Percentiles rank a stretch among this genome's conserved stretches.
Conservation (phyloP, 495 filamentous ascomycete species). For the Terfezia claveryi region DNA sequence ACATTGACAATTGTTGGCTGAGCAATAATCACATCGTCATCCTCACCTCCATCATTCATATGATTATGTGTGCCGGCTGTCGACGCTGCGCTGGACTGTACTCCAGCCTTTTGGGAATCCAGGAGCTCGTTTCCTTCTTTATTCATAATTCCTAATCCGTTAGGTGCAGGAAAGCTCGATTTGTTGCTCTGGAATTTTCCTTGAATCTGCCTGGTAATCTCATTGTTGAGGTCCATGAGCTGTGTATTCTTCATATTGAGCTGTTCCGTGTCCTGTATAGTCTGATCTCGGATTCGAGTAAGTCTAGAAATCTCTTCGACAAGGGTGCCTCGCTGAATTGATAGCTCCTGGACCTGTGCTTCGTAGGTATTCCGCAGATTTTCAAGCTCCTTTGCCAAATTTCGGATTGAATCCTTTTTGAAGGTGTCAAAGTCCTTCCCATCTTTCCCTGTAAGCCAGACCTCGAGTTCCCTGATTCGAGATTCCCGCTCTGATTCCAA, state of each 20-base stretch:
- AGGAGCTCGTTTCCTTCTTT: conserved; percentile 11
- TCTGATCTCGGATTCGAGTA: conserved; percentile 65
- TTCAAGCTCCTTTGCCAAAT: conserved; percentile 73
- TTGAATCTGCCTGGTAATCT: conserved; percentile 83
- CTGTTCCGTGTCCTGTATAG: conserved; percentile 85
- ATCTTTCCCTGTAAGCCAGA: conserved; percentile 34
- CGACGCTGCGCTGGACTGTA: neutral
- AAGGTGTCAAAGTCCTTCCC: neutral
- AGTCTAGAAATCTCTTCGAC: conserved; percentile 62
- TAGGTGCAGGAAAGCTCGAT: conserved; percentile 19
- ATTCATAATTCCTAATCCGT: conserved; percentile 70
- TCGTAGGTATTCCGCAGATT: conserved; percentile 60
- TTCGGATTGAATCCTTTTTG: conserved; percentile 43
- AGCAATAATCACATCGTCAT: conserved; percentile 46
- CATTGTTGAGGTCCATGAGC: conserved; percentile 80
- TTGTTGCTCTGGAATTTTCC: conserved; percentile 66
- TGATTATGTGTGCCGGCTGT: conserved; percentile 17
- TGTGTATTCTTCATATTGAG: conserved; percentile 83
- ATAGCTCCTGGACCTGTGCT: conserved; percentile 60
- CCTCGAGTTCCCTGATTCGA: conserved; percentile 74
- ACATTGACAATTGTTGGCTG: conserved; percentile 48
- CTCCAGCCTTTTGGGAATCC: neutral
- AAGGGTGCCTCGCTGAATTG: conserved; percentile 58
- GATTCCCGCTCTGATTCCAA: conserved; percentile 89
- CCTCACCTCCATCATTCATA: conserved; percentile 22